These are phyloP conservation scores for Sugiyamaella qingdaonensis DNA, from an alignment of 805 yeast species.

Conservation along the genomic window DNA sequence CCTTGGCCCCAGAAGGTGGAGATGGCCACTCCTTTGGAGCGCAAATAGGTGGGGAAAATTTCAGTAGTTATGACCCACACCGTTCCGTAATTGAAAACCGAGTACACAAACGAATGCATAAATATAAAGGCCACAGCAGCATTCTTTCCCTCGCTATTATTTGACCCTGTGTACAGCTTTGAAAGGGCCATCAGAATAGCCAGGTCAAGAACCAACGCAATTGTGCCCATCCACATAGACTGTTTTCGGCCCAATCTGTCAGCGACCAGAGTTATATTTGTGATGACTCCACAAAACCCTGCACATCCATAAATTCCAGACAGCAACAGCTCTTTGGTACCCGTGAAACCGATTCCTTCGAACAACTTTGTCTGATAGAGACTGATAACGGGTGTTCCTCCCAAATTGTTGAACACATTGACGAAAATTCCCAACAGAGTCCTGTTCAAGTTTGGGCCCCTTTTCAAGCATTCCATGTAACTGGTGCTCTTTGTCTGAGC, in stretches of 20 bases:
- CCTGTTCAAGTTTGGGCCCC: background rate
- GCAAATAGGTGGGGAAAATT: conserved; percentile 6
- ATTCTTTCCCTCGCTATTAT: background rate
- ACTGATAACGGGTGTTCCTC: conserved; percentile 4
- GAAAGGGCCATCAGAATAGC: conserved; percentile 3
- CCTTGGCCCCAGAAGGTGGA: conserved; percentile 5
- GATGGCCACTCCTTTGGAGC: conserved; percentile 13
- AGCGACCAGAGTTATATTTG: background rate
- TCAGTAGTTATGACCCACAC: conserved; percentile 7
- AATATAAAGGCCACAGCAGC: conserved; percentile 7
- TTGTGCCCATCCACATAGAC: background rate
- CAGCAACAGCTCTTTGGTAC: background rate
- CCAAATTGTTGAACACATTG: conserved; percentile 3
- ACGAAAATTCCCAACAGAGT: background rate
- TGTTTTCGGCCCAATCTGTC: conserved; percentile 5
- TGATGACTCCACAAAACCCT: conserved; percentile 4
- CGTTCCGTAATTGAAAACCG: background rate
- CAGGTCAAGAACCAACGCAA: conserved; percentile 1
- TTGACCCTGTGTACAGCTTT: background rate
- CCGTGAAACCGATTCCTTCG: background rate
- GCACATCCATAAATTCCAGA: conserved; percentile 4
- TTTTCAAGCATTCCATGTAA: background rate
- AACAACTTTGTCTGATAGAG: conserved; percentile 4
- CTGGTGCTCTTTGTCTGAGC: background rate
- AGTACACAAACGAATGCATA: conserved; percentile 1